phyloP scores from a whole-genome alignment of 352 stramenopile species.

The Pythium oligandrum region DNA sequence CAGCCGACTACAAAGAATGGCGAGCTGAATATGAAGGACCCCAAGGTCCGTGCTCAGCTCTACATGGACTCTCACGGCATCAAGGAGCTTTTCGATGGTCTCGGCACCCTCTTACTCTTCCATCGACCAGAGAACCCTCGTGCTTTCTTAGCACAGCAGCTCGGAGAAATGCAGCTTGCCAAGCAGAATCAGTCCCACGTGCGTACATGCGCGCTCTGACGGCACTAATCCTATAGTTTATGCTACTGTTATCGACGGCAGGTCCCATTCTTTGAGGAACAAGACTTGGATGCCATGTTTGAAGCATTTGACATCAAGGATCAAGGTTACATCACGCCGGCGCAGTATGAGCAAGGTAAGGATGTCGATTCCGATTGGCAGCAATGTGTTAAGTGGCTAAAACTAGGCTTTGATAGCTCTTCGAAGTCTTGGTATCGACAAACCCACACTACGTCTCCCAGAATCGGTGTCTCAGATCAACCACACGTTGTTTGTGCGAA shows the following conservation, averaged over 20 bases:
- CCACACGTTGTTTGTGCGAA: conserved; percentile 57
- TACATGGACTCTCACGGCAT: conserved; percentile 65
- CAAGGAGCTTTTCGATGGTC: conserved; percentile 60
- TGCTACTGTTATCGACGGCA: conserved; percentile 7
- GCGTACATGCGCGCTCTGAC: conserved; percentile 1
- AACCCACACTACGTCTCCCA: conserved; percentile 50
- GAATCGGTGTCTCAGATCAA: conserved; percentile 60
- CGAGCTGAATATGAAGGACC: conserved; percentile 52
- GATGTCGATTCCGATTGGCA: too few relatives aligned
- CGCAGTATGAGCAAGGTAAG: conserved; percentile 68
- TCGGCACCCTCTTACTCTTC: conserved; percentile 61
- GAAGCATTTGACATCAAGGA: conserved; percentile 70
- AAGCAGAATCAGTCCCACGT: conserved; percentile 57
- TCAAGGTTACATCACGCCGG: conserved; percentile 48
- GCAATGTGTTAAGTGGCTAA: too few relatives aligned
- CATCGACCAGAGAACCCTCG: conserved; percentile 56
- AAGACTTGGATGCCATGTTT: conserved; percentile 73
- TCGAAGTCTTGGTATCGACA: conserved; percentile 58
- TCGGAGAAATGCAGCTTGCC: conserved; percentile 45
- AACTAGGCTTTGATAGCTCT: conserved; percentile 24
- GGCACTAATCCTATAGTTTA: too few relatives aligned
- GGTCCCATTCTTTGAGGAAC: conserved; percentile 68
- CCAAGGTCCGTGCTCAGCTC: conserved; percentile 51
- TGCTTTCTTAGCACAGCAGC: conserved; percentile 51
- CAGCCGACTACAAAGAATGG: conserved; percentile 7